Evolutionary conservation across 148 eudicot genomes (phyloP), one percentile per base, ranked within the genome.

Genomic region (Polygonum aviculare): DNA sequence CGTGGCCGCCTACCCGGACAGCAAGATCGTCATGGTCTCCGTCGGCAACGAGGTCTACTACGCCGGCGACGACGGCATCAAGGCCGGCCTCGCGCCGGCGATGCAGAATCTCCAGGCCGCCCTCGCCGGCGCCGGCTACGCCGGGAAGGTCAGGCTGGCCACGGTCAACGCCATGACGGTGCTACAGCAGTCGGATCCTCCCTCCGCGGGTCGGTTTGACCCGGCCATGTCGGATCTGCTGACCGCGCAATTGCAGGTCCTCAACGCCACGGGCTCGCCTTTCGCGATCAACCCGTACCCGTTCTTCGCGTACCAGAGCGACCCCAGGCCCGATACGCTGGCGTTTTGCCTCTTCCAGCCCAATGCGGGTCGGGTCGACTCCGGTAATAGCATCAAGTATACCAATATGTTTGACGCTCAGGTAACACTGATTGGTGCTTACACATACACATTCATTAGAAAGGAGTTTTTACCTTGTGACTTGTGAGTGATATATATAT

Each of bases 351-450:
- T 89, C 77, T 89, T 86, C 77, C 80, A 87, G 73, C 87, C 87
- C 0, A 87, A 89, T 52, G 48, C 83, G 10, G 92, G 92, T 0
- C 84, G 87, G 39, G 82, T 85, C 12, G 92, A 89, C 60, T 79
- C 88, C 14, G 83, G 82, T 5, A 80, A 84, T 45, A 78, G 73
- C 22, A 85, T 86, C 59, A 86, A 89, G 81, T 89, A 89, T 59
- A 84, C 75, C 14, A 89, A 89, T 84, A 86, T 89, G 92, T 89
- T 87, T 57, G 92, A 89, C 79, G 89, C 92, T 70, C 82, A 81
- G 84, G 82, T 81, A 63, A 77, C 74, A 39, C 4, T 16, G 14
- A 7, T 36, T 51, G 3, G 3, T 33, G n/a, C 49, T 51, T 51
- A 15, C 41, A 3, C 7, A 4, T 39, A 39, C 41, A 39, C 31